phyloP scores from a whole-genome alignment of 148 eudicot genomes.

The Persicaria maculosa region DNA sequence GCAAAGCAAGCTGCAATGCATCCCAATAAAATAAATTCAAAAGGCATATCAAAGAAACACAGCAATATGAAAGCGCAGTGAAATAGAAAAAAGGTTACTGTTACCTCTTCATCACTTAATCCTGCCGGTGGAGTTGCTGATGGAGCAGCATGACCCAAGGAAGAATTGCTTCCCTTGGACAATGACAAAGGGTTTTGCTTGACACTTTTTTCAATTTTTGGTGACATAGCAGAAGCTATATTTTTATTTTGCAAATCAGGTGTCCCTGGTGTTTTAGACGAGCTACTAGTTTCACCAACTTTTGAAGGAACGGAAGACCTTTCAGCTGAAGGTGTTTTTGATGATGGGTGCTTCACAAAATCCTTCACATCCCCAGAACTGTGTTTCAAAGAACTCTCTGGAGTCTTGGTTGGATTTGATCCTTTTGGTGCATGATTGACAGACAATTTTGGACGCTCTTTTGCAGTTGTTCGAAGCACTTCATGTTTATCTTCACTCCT shows the following conservation, averaged over 20 bases:
- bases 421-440: constrained; percentile 32
- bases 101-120: constrained; percentile 96
- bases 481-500: constrained; percentile 40
- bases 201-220: constrained; percentile 46
- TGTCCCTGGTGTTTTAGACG: constrained; percentile 35
- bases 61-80: constrained; percentile 1
- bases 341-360: constrained; percentile 30
- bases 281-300: constrained; percentile 36
- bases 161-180: constrained; percentile 40
- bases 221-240: constrained; percentile 33
- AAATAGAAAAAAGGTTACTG: background rate
- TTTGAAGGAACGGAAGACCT: constrained; percentile 23
- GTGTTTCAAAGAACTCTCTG: constrained; percentile 37
- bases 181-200: constrained; percentile 38
- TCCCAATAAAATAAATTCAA: constrained; percentile 5
- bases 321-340: constrained; percentile 39
- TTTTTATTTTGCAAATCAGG: constrained; percentile 37
- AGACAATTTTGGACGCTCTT: constrained; percentile 48
- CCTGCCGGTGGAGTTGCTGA: constrained; percentile 56
- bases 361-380: constrained; percentile 49
- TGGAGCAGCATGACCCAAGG: constrained; percentile 39
- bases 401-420: constrained; percentile 38
- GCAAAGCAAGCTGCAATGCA: constrained; percentile 77
- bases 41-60: background rate
- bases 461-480: constrained; percentile 32